A percentile compares a stretch with the other conserved stretches of the same genome.
Conservation (phyloP, 768 basidiomycete species). For the Rhodotorula paludigena region DNA sequence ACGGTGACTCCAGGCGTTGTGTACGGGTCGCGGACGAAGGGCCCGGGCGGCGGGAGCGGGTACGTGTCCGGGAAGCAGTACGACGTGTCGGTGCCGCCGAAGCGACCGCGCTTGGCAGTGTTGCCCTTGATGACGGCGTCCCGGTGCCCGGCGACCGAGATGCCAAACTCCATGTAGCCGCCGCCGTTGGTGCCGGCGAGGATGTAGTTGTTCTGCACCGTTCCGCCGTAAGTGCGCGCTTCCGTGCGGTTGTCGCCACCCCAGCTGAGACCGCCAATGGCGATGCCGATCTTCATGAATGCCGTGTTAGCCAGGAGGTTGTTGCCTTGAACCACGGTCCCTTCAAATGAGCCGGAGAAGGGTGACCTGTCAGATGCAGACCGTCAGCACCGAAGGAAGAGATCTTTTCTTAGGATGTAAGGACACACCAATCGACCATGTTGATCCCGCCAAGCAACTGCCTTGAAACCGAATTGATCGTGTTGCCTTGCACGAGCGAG, state of each 20-base stretch:
- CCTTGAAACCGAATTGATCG: slow-evolving; percentile 29
- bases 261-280: slow-evolving; percentile 12
- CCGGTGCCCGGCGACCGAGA: slow-evolving; percentile 13
- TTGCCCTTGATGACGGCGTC: background rate
- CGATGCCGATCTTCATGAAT: slow-evolving; percentile 25
- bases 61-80: slow-evolving; percentile 17
- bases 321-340: slow-evolving; percentile 3
- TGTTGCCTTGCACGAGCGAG: slow-evolving; percentile 32
- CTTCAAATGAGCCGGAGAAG: slow-evolving; percentile 23
- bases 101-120: too few species aligned
- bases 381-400: too few species aligned
- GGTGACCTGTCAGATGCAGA: too few species aligned
- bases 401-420: too few species aligned
- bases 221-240: slow-evolving; percentile 4
- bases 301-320: background rate
- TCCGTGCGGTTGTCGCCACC: slow-evolving; percentile 18
- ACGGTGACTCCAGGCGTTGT: slow-evolving; percentile 1
- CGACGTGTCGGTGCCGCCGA: slow-evolving; percentile 2
- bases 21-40: slow-evolving; percentile 13
- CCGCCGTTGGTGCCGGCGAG: background rate
- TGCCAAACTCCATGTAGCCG: slow-evolving; percentile 14
- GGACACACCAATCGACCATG: slow-evolving; percentile 36
- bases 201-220: slow-evolving; percentile 9
- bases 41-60: slow-evolving; percentile 40
- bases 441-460: slow-evolving; percentile 31